phyloP scores from a whole-genome alignment of 1,284 basidiomycete genomes.

The Irpex sp. region DNA sequence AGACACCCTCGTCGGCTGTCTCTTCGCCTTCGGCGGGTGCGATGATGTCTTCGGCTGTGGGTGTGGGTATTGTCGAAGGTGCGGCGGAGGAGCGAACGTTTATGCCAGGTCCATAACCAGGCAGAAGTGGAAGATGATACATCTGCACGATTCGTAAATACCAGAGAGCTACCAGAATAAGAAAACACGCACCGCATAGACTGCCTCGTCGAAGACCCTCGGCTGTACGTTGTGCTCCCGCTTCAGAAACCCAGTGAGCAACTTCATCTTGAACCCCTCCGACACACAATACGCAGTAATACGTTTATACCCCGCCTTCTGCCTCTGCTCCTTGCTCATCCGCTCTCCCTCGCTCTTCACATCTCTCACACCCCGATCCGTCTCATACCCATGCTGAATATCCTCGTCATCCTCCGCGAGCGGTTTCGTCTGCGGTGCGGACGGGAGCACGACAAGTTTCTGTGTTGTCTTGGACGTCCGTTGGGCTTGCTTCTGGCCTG shows the following conservation, averaged over 20 bases:
- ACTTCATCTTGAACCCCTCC: constrained; percentile 78
- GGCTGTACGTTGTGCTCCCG: constrained; percentile 91
- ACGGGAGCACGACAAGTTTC: constrained; percentile 88
- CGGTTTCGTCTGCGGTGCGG: constrained; percentile 86
- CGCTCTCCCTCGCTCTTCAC: constrained; percentile 79
- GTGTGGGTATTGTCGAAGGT: constrained; percentile 33
- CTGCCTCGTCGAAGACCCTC: constrained; percentile 88
- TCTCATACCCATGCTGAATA: constrained; percentile 58
- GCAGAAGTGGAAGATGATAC: constrained; percentile 88
- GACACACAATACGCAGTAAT: constrained; percentile 88
- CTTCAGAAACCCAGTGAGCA: constrained; percentile 81
- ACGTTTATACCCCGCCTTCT: constrained; percentile 71
- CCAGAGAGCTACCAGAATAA: constrained; percentile 7
- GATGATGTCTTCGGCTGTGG: constrained; percentile 55
- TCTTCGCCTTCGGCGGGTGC: constrained; percentile 81
- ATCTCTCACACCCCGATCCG: constrained; percentile 60
- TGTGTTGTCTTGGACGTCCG: constrained; percentile 90
- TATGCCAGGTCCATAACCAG: constrained; percentile 85
- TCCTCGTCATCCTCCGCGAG: constrained; percentile 50
- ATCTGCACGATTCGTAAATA: constrained; percentile 44
- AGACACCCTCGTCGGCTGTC: constrained; percentile 83
- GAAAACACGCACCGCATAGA: constrained; percentile 73
- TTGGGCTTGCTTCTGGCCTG: constrained; percentile 39
- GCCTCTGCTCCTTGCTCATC: constrained; percentile 74
- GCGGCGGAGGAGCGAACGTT: constrained; percentile 83